Base-by-base conservation (phyloP, 176 grass and related monocot genomes). In the Aegilops bicornis region DNA sequence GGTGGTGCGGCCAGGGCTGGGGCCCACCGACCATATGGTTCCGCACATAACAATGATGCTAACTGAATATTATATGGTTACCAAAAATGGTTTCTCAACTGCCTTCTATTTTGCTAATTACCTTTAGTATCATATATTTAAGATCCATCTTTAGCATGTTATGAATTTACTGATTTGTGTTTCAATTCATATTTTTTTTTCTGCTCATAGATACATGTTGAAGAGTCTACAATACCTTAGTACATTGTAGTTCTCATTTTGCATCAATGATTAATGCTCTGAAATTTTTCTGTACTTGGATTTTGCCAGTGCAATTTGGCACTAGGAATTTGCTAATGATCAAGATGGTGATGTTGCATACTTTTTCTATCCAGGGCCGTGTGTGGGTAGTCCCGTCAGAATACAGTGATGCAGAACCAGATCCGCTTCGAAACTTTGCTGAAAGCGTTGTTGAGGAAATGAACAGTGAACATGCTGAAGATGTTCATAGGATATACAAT, bases 391-490 rank as follows among this genome's bases (percentile, higher is more conserved):
- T 90, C 77, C 79, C 93, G 25, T 91, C 87, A 45, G 97, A 96
- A 50, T 98, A 96, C 73, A 80, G 77, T 60, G 89, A 82, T 85
- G 94, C 94, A 22, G 94, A 91, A 83, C 94, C 97, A 81, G 97
- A 98, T 79, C 94, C 94, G 76, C 87, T 96, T 48, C 90, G 94
- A 43, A 96, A 93, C 56, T 90, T 87, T 65, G 92, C 94, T 87
- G 94, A 92, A 89, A 96, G 92, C 50, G 90, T 98, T 54, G 92
- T 96, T 63, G 92, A 98, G 59, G 94, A 96, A 90, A 91, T 98
- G 90, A 98, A 98, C 39, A 88, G 76, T 23, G 83, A 78, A 85
- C 85, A 91, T 87, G 82, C 84, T 58, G 97, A 96, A 81, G 97
- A 98, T 42, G 90, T 98, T 25, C 87, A 54, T 64, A 86, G 94